Conservation (phyloP, 2,329 filamentous ascomycete species). For the Penicillium frequentans region DNA sequence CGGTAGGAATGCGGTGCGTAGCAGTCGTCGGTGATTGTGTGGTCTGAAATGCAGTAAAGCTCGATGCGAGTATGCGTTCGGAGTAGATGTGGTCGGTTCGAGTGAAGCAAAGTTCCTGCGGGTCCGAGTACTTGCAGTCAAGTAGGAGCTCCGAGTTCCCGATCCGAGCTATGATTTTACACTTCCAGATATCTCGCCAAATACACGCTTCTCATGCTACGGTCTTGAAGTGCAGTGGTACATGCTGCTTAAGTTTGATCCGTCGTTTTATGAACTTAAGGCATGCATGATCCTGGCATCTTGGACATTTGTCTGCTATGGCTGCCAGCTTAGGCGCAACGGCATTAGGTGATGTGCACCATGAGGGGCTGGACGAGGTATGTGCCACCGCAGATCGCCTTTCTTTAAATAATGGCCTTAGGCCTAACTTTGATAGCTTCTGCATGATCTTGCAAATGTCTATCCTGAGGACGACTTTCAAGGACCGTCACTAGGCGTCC, state of each 20-base stretch:
- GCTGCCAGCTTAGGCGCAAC: conserved; percentile 50
- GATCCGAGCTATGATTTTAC: background rate
- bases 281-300: conserved; percentile 40
- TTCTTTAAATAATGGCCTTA: no score
- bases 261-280: conserved; percentile 34
- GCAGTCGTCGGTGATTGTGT: no score
- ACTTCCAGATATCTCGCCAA: background rate
- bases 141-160: background rate
- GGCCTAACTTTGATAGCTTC: conserved; percentile 14
- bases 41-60: background rate
- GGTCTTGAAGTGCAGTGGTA: background rate
- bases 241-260: background rate
- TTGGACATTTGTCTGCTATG: conserved; percentile 44
- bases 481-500: conserved; percentile 42
- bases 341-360: conserved; percentile 53
- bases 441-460: conserved; percentile 32
- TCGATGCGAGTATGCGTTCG: background rate
- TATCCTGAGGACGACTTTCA: conserved; percentile 16
- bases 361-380: conserved; percentile 54
- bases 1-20: background rate
- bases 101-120: background rate
- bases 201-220: background rate
- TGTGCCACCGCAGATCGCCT: conserved; percentile 9
- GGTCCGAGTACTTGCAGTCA: background rate
- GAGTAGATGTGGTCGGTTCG: background rate